Conservation (phyloP, 2,329 filamentous ascomycete species). For the Penicillium sp. region DNA sequence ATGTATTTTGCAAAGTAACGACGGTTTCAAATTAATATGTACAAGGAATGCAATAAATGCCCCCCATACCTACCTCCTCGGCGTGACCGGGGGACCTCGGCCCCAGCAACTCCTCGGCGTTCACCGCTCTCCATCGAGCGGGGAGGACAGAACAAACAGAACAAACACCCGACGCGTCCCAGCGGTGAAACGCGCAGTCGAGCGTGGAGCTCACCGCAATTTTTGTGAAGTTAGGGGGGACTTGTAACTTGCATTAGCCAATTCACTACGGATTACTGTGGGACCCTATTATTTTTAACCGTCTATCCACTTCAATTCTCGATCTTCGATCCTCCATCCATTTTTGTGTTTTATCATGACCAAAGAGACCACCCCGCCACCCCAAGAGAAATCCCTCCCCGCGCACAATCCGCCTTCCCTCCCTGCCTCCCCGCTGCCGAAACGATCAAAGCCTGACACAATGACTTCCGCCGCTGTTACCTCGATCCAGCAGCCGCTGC, state of each 20-base stretch:
- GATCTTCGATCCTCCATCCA: not conserved
- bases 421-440: conserved; percentile 72
- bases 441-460: conserved; percentile 68
- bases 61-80: not conserved
- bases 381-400: conserved; percentile 19
- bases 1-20: not conserved
- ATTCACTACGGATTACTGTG: not conserved
- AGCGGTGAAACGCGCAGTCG: conserved; percentile 21
- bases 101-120: conserved; percentile 12
- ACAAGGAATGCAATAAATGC: conserved; percentile 4
- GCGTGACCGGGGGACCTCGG: conserved; percentile 11
- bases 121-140: conserved; percentile 2
- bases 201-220: conserved; percentile 27
- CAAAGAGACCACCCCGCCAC: conserved; percentile 44
- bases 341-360: conserved; percentile 38
- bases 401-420: conserved; percentile 56
- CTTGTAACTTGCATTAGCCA: conserved; percentile 2
- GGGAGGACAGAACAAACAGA: conserved; percentile 18
- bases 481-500: conserved; percentile 46
- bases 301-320: not conserved
- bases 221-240: conserved; percentile 12
- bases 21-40: not conserved
- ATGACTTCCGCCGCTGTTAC: conserved; percentile 37
- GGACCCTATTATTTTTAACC: not conserved
- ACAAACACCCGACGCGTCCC: conserved; percentile 25